Evolutionary conservation across 2,329 filamentous ascomycete species (phyloP).

Genomic region (Aspergillus latus): DNA sequence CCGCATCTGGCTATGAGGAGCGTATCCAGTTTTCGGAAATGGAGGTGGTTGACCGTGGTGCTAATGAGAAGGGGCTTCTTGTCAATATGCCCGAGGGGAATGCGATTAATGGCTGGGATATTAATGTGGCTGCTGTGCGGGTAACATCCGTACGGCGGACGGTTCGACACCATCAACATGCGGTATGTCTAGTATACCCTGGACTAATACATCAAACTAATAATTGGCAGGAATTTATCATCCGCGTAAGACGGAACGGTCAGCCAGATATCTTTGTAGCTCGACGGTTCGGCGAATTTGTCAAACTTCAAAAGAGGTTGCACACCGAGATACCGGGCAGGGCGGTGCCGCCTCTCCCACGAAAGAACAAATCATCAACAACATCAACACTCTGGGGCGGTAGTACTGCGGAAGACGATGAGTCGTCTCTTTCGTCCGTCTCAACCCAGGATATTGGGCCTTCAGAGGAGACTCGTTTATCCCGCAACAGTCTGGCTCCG

Average conservation of each 20-base stretch:
- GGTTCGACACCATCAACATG: slow-evolving; percentile 86
- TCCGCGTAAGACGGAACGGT: slow-evolving; percentile 77
- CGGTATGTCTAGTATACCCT: slow-evolving; percentile 55
- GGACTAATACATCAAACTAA: slow-evolving; percentile 8
- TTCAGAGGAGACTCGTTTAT: slow-evolving; percentile 37
- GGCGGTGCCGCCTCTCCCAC: slow-evolving; percentile 78
- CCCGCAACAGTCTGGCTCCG: slow-evolving; percentile 33
- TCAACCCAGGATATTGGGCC: slow-evolving; percentile 65
- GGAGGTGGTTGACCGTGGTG: slow-evolving; percentile 90
- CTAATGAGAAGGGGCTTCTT: slow-evolving; percentile 85
- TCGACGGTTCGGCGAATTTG: slow-evolving; percentile 86
- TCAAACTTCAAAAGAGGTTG: slow-evolving; percentile 72
- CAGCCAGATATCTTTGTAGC: slow-evolving; percentile 77
- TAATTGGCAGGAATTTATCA: slow-evolving; percentile 72
- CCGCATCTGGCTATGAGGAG: slow-evolving; percentile 95
- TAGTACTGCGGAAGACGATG: slow-evolving; percentile 63
- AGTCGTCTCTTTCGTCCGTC: slow-evolving; percentile 74
- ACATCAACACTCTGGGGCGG: slow-evolving; percentile 58
- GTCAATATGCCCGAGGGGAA: slow-evolving; percentile 88
- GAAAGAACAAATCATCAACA: slow-evolving; percentile 84
- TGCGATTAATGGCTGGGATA: slow-evolving; percentile 92
- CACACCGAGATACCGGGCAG: slow-evolving; percentile 87
- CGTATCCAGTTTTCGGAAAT: slow-evolving; percentile 95
- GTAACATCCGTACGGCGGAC: slow-evolving; percentile 79
- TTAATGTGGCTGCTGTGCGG: slow-evolving; percentile 89